Conservation (phyloP, 768 basidiomycete species). For the Lactarius akahatsu region DNA sequence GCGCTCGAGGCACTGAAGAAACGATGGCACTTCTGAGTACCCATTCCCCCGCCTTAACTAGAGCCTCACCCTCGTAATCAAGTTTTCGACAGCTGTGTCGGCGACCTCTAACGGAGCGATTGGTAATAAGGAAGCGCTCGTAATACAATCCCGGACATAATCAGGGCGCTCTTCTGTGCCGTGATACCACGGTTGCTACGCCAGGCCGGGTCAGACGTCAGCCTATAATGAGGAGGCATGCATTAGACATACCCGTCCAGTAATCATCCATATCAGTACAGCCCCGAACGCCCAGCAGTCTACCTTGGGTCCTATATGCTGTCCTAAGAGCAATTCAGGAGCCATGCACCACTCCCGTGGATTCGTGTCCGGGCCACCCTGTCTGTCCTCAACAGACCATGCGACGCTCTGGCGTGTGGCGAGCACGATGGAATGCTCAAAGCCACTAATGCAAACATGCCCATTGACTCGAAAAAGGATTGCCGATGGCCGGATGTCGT, state of each 20-base stretch:
- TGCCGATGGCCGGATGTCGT: slow-evolving; percentile 23
- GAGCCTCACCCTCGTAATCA: slow-evolving; percentile 24
- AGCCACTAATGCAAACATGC: slow-evolving; percentile 27
- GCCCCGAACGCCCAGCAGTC: slow-evolving; percentile 29
- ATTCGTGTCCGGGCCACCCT: slow-evolving; percentile 1
- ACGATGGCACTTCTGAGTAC: neutral
- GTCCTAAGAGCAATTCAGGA: slow-evolving; percentile 28
- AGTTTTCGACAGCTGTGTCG: slow-evolving; percentile 2
- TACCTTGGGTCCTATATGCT: slow-evolving; percentile 27
- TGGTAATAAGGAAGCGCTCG: slow-evolving; percentile 1
- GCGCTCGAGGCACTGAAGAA: slow-evolving; percentile 28
- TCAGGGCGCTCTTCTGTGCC: neutral
- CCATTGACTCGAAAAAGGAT: slow-evolving; percentile 27
- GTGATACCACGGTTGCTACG: slow-evolving; percentile 16
- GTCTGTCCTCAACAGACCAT: slow-evolving; percentile 14
- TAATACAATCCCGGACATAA: slow-evolving; percentile 17
- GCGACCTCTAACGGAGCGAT: slow-evolving; percentile 10
- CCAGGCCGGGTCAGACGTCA: neutral
- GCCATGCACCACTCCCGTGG: slow-evolving; percentile 26
- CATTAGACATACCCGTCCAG: slow-evolving; percentile 23
- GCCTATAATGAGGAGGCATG: neutral
- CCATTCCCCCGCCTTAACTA: neutral
- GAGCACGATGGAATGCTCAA: slow-evolving; percentile 22
- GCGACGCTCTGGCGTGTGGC: neutral
- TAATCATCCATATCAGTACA: slow-evolving; percentile 28